These are phyloP conservation scores for Actinomortierella ambigua DNA, from an alignment of 371 early-diverging fungal genomes.

Conservation along the genomic window DNA sequence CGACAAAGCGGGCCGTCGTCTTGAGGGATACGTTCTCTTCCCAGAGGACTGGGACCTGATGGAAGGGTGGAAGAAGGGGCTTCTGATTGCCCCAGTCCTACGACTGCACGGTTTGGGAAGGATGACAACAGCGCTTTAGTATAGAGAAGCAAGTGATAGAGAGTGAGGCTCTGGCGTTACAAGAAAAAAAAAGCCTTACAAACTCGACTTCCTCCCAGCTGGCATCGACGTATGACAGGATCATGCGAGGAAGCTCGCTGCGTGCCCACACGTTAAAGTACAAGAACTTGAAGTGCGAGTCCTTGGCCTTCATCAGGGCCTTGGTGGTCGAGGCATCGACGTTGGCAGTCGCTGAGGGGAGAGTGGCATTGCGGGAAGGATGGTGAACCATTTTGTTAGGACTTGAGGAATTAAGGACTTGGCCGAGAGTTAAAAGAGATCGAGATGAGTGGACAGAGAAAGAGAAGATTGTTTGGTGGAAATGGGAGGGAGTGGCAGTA, in stretches of 20 bases:
- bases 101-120: too few species aligned
- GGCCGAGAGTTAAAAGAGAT: too few species aligned
- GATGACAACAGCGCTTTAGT: neutral
- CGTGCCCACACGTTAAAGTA: conserved; percentile 41
- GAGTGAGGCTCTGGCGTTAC: neutral
- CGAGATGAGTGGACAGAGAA: too few species aligned
- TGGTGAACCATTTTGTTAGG: too few species aligned
- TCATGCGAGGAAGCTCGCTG: conserved; percentile 22
- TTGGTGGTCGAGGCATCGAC: too few species aligned
- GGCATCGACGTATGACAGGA: conserved; percentile 20
- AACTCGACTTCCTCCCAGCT: conserved; percentile 23
- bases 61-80: conserved; percentile 45
- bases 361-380: too few species aligned
- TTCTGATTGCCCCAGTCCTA: conserved; percentile 52
- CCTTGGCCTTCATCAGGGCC: too few species aligned
- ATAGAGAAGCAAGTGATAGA: neutral
- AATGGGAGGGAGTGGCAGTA: too few species aligned
- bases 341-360: too few species aligned
- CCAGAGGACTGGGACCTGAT: conserved; percentile 49
- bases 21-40: too few species aligned
- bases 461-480: too few species aligned
- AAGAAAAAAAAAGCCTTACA: conserved; percentile 2
- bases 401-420: too few species aligned
- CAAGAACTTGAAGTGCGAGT: conserved; percentile 28
- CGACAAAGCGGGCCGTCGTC: conserved; percentile 39